Percentiles rank a stretch among this genome's conserved stretches.
Conservation (phyloP, 345 rosid species). For the Sonneratia caseolaris region DNA sequence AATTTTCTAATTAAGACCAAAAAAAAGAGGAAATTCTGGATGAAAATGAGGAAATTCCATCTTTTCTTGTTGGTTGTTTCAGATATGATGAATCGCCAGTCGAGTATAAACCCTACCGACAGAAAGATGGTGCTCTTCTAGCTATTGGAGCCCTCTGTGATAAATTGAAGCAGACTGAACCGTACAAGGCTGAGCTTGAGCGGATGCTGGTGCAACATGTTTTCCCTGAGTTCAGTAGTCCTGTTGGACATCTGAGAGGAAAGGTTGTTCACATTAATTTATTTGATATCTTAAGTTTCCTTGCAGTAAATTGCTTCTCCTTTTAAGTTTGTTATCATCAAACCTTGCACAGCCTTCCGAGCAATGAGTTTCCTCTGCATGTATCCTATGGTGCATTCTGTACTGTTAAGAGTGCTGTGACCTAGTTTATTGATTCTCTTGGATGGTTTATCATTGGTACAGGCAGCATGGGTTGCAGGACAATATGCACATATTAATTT, state of each 20-base stretch:
- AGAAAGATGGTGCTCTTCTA: slow-evolving; percentile 96
- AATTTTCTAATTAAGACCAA: not conserved
- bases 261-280: slow-evolving; percentile 42
- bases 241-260: slow-evolving; percentile 93
- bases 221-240: slow-evolving; percentile 91
- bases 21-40: not conserved
- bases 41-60: not conserved
- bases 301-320: not conserved
- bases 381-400: not conserved
- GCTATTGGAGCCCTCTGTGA: slow-evolving; percentile 99
- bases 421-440: not conserved
- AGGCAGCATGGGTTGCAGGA: slow-evolving; percentile 99
- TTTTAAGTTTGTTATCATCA: slow-evolving; percentile 2
- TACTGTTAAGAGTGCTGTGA: not conserved
- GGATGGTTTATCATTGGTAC: not conserved
- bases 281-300: slow-evolving; percentile 7
- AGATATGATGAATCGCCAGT: slow-evolving; percentile 76
- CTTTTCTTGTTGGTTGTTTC: not conserved
- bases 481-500: slow-evolving; percentile 86
- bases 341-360: not conserved
- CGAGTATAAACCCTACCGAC: slow-evolving; percentile 72
- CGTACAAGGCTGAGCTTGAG: slow-evolving; percentile 85
- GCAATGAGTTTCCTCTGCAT: not conserved
- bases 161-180: slow-evolving; percentile 88
- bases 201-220: slow-evolving; percentile 94